Base-by-base conservation (phyloP, 1,139 yeast species). In the Blastobotrys raffinosifermentans region DNA sequence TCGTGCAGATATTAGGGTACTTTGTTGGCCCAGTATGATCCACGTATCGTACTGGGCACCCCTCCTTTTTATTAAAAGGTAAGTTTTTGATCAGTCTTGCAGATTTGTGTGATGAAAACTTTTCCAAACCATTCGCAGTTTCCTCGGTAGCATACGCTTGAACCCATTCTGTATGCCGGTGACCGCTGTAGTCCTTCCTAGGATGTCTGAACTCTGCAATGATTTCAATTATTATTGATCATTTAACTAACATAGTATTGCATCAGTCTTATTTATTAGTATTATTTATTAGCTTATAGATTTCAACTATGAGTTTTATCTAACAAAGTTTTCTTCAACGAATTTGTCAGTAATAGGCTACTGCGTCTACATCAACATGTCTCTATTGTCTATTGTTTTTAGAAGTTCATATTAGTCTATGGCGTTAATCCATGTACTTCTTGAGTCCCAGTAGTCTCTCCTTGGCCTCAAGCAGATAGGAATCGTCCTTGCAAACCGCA, bases 401-500 rank as follows among this genome's bases (percentile, higher is more conserved):
- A 25, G 15, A 19, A 21, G 16, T 4, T 10, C 18, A 17, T 32
- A n/a, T n/a, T n/a, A n/a, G 27, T 25, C 13, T 25, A 14, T n/a
- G 11, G 7, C 11, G 32, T 14, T 46, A 68, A 22, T 46, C 32
- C 32, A 66, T 63, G 60, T 79, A 85, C 37, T 82, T 64, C 63
- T 81, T 81, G 53, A 91, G 72, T 31, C 72, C 73, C 50, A 72
- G 68, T 49, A 91, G 72, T 63, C 89, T 77, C 41, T 68, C 72
- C 14, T 81, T 94, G 0, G 97, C 97, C 48, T 81, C 86, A 47
- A 76, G 77, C 49, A 91, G 71, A 44, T 85, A 69, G 4, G 66
- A 68, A 57, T 91, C 94, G 52, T 83, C 96, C 65, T 91, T 91
- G 69, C 98, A 91, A 13, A 91, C 94, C 11, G 98, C 97, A 61